Percentiles rank a stretch among this genome's conserved stretches.
These are phyloP conservation scores for Papiliotrema nemorosa DNA, from an alignment of 1,284 basidiomycete species.

Conservation along the genomic window DNA sequence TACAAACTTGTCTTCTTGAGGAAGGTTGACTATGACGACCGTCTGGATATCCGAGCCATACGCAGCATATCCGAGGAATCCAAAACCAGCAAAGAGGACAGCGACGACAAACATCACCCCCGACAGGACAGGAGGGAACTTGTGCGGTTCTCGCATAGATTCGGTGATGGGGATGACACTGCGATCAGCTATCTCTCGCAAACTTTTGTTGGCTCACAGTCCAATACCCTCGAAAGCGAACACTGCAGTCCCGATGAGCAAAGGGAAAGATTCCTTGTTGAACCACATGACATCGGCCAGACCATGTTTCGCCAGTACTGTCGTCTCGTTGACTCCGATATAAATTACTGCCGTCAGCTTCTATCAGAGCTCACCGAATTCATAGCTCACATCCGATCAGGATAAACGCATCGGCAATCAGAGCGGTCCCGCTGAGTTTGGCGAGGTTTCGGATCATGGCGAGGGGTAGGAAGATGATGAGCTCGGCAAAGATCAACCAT, in stretches of 20 bases:
- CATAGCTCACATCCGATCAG: conserved; percentile 63
- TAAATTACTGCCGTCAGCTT: conserved; percentile 58
- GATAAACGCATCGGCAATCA: conserved; percentile 94
- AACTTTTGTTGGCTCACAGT: conserved; percentile 56
- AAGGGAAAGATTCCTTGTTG: conserved; percentile 81
- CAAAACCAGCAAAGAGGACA: conserved; percentile 87
- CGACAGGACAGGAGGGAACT: conserved; percentile 83
- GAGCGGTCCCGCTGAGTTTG: conserved; percentile 86
- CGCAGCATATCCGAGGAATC: conserved; percentile 79
- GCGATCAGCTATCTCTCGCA: conserved; percentile 1
- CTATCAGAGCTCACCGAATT: background rate
- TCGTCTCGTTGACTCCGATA: conserved; percentile 76
- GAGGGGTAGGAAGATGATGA: conserved; percentile 81
- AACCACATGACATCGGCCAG: conserved; percentile 82
- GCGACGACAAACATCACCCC: conserved; percentile 72
- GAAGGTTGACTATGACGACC: conserved; percentile 92
- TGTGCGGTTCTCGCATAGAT: conserved; percentile 87
- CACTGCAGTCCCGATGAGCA: conserved; percentile 94
- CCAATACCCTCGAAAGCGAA: conserved; percentile 99
- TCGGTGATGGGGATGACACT: conserved; percentile 92
- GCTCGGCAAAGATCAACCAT: conserved; percentile 78
- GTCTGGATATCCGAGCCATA: conserved; percentile 87
- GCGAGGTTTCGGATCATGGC: conserved; percentile 83
- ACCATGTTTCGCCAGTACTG: conserved; percentile 63
- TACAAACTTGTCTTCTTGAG: conserved; percentile 78